Percentiles rank a stretch among this genome's conserved stretches.
Conservation (phyloP, 495 filamentous ascomycete species). For the Cenococcum geophilum region DNA sequence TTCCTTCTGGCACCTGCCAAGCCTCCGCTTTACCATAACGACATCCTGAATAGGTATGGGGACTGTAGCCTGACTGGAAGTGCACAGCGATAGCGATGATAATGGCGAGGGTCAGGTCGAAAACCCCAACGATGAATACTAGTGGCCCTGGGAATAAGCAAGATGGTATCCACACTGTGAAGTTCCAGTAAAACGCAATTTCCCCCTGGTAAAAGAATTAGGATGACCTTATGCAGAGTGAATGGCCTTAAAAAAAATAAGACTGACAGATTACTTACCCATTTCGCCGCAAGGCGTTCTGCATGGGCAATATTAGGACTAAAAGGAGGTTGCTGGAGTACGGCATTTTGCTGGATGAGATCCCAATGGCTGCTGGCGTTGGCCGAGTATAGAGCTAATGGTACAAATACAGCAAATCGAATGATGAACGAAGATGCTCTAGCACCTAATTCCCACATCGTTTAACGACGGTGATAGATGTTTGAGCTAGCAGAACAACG, state of each 20-base stretch:
- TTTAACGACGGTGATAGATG: not conserved
- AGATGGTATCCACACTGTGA: conserved; percentile 21
- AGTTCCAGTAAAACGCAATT: conserved; percentile 25
- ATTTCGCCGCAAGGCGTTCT: conserved; percentile 6
- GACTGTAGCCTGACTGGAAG: conserved; percentile 5
- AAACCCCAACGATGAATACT: conserved; percentile 13
- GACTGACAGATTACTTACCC: conserved; percentile 10
- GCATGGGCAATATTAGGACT: conserved; percentile 11
- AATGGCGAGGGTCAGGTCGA: conserved; percentile 11
- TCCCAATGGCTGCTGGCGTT: conserved; percentile 16
- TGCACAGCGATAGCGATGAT: conserved; percentile 4
- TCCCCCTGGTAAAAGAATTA: not conserved
- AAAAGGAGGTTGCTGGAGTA: conserved; percentile 20
- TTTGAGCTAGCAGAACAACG: not conserved
- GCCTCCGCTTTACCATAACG: conserved; percentile 6
- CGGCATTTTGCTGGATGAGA: conserved; percentile 13
- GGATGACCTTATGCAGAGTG: not conserved
- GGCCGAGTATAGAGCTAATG: conserved; percentile 13
- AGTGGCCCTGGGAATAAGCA: conserved; percentile 13
- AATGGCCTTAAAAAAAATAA: not conserved
- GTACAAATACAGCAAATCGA: conserved; percentile 21
- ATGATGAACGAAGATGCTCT: conserved; percentile 2
- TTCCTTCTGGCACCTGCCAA: conserved; percentile 14
- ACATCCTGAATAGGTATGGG: conserved; percentile 11
- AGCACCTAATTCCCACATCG: not conserved